Evolutionary conservation across 179 eudicot genomes (phyloP).

Genomic region (Heliamphora pulchella): DNA sequence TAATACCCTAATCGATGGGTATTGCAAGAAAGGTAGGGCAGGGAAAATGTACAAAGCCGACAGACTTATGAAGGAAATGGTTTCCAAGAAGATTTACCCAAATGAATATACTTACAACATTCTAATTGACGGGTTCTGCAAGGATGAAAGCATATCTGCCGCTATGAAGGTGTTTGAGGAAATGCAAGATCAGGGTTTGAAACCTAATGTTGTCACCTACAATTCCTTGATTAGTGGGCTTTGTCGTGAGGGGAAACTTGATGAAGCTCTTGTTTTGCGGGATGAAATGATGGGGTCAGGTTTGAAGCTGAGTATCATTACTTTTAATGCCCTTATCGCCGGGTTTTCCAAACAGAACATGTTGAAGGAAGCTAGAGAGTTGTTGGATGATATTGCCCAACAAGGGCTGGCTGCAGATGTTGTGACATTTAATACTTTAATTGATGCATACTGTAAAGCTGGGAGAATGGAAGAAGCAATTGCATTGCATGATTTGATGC

Average conservation of each 20-base stretch:
- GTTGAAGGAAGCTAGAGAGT: conserved; percentile 52
- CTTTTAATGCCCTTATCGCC: conserved; percentile 24
- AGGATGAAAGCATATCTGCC: conserved; percentile 24
- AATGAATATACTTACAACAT: conserved; percentile 20
- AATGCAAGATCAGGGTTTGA: conserved; percentile 26
- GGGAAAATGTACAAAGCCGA: conserved; percentile 29
- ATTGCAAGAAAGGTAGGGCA: conserved; percentile 27
- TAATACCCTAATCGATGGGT: conserved; percentile 22
- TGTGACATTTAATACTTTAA: conserved; percentile 54
- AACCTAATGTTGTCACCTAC: conserved; percentile 24
- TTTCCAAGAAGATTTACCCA: conserved; percentile 14
- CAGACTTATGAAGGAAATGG: conserved; percentile 22
- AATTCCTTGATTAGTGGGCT: conserved; percentile 29
- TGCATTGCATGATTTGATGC: conserved; percentile 35
- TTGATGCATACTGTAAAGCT: conserved; percentile 53
- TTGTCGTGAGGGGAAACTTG: conserved; percentile 27
- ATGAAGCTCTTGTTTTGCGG: conserved; percentile 26
- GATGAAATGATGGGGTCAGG: conserved; percentile 26
- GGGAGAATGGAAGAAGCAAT: conserved; percentile 43
- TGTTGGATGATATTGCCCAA: conserved; percentile 34
- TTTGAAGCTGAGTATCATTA: conserved; percentile 19
- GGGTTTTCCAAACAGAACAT: conserved; percentile 43
- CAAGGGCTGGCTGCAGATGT: conserved; percentile 35
- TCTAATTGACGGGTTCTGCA: conserved; percentile 26
- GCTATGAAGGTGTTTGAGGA: conserved; percentile 23